Evolutionary conservation across 2,329 filamentous ascomycete species (phyloP).

Genomic region (Furcasterigmium sp.): DNA sequence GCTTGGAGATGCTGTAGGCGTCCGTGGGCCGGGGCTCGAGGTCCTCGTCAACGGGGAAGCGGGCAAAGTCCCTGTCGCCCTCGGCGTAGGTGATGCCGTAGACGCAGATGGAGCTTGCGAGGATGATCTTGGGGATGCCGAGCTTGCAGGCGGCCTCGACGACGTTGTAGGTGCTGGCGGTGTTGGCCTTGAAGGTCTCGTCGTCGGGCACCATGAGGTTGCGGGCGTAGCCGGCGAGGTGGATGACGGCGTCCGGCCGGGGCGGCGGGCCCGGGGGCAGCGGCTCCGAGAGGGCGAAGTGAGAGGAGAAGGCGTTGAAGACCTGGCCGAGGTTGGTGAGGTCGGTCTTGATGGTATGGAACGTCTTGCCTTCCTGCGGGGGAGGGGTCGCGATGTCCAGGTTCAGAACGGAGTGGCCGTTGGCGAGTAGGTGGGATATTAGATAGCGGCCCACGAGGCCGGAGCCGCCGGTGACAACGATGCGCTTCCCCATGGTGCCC

Average conservation of each 20-base stretch:
- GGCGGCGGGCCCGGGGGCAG: conserved; percentile 22
- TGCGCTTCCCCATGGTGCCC: conserved; percentile 5
- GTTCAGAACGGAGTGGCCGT: conserved; percentile 28
- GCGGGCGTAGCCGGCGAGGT: conserved; percentile 54
- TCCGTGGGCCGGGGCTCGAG: conserved; percentile 57
- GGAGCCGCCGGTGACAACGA: conserved; percentile 28
- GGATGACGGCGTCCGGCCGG: conserved; percentile 55
- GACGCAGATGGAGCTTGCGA: conserved; percentile 53
- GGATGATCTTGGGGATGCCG: conserved; percentile 56
- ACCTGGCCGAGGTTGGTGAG: conserved; percentile 29
- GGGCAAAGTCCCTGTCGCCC: conserved; percentile 43
- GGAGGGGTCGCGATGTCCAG: conserved; percentile 19
- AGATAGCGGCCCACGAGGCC: conserved; percentile 28
- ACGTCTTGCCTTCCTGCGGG: conserved; percentile 18
- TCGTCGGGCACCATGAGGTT: conserved; percentile 59
- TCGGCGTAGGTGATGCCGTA: conserved; percentile 60
- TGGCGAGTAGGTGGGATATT: conserved; percentile 22
- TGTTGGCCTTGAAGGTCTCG: conserved; percentile 52
- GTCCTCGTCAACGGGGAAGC: conserved; percentile 55
- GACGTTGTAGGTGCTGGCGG: conserved; percentile 53
- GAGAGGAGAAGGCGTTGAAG: conserved; percentile 32
- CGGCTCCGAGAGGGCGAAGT: conserved; percentile 38
- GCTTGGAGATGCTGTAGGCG: conserved; percentile 55
- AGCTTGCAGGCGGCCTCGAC: conserved; percentile 59
- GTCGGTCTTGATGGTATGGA: conserved; percentile 27